These are phyloP conservation scores for Chlorokybus atmophyticus DNA, from an alignment of 139 green algal species.

Conservation along the genomic window DNA sequence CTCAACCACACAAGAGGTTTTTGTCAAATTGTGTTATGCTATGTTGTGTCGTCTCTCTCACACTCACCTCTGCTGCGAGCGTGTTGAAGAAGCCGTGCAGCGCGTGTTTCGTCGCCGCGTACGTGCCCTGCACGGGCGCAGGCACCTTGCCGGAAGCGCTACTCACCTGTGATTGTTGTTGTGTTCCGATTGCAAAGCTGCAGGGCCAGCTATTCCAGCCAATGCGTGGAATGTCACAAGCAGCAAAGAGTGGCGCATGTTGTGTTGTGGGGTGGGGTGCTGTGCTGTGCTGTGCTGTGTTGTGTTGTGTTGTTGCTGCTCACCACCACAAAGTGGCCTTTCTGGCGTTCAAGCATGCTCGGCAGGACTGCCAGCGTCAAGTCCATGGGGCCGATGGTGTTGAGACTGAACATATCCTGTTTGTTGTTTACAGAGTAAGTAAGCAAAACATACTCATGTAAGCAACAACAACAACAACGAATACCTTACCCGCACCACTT, in stretches of 20 bases:
- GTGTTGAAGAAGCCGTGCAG: constrained; percentile 20
- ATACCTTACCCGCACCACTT: too few species aligned
- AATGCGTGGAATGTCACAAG: neutral
- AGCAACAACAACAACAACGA: too few species aligned
- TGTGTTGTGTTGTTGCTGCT: neutral
- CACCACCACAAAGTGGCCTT: constrained; percentile 10
- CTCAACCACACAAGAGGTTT: neutral
- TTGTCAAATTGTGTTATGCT: neutral
- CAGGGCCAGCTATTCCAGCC: neutral
- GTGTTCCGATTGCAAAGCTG: neutral
- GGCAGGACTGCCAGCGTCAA: constrained; percentile 10
- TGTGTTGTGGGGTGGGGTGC: neutral
- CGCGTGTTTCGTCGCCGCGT: constrained; percentile 16
- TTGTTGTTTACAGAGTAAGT: too few species aligned
- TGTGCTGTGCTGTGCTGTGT: neutral
- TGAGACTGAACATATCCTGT: constrained; percentile 16
- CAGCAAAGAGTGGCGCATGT: neutral
- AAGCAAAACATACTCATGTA: too few species aligned
- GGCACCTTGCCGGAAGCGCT: constrained; percentile 17
- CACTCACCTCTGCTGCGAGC: constrained; percentile 6
- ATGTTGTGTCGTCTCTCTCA: neutral
- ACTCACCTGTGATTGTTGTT: constrained; percentile 17
- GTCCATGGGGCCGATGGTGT: constrained; percentile 5
- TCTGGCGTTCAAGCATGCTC: constrained; percentile 6
- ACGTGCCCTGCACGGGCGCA: constrained; percentile 8